Base-by-base conservation (phyloP, 257 asterid genomes). In the Salvia rosmarinus region DNA sequence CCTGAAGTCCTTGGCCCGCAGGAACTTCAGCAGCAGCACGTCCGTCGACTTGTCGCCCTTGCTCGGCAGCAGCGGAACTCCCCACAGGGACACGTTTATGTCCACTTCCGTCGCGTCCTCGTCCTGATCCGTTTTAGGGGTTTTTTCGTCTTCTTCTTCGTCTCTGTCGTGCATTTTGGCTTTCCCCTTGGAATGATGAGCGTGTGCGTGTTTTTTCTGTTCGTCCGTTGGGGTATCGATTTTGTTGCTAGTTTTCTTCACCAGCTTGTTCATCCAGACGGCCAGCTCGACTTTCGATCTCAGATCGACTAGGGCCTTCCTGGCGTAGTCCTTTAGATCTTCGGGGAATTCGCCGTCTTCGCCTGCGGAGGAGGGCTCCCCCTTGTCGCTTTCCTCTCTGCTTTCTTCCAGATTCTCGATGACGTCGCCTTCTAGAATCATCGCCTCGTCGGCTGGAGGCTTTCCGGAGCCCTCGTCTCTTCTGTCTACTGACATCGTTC, bases 11-110 rank as follows among this genome's bases (percentile, higher is more conserved):
- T 80, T 76, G 0, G 95, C 95, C 28, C 34, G 34, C 13, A 89
- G 71, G 79, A 87, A 89, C 70, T 89, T 89, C 11, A 81, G 2
- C 0, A 89, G 85, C 21, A 89, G 1, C 0, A 74, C 72, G 57
- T 89, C 83, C 0, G 88, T 84, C 40, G 85, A 52, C 1, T 68
- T 20, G 13, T 89, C 81, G 1, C 81, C 84, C 57, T 77, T 78
- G 80, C 95, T 87, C 1, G 95, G 96, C 74, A 83, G 64, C 56
- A 89, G 50, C 0, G 92, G 92, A 13, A 89, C 90, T 0, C 92
- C 90, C 89, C 92, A 89, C 0, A 85, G 78, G 13, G 63, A 1
- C 0, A 80, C 49, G 8, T 76, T 74, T 47, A 23, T 57, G 21
- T 76, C 75, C 4, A 51, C 55, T 4, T 37, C 42, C 42, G 1